Evolutionary conservation across 2,329 filamentous ascomycete species (phyloP).

Genomic region (Tolypocladium guangdongense): DNA sequence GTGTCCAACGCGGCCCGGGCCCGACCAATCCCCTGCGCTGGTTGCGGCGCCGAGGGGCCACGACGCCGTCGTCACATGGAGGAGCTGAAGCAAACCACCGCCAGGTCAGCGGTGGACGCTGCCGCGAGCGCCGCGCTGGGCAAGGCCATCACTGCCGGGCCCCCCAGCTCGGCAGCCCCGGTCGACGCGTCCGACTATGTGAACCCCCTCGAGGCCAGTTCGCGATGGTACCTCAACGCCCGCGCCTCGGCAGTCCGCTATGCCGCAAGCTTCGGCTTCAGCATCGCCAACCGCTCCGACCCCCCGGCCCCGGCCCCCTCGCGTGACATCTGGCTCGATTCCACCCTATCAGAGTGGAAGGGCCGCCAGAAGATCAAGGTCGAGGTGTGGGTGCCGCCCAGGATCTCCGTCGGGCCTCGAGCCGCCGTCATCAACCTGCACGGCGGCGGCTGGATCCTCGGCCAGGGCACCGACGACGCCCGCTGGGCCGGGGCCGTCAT

Average conservation of each 20-base stretch:
- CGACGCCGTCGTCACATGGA: slow-evolving; percentile 2
- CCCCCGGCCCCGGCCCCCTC: slow-evolving; percentile 27
- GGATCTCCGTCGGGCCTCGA: slow-evolving; percentile 22
- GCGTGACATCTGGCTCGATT: slow-evolving; percentile 29
- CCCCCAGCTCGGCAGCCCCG: slow-evolving; percentile 17
- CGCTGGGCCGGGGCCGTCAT: slow-evolving; percentile 46
- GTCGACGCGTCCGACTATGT: slow-evolving; percentile 26
- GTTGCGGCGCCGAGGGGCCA: background rate
- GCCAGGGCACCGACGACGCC: slow-evolving; percentile 51
- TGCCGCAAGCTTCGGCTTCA: slow-evolving; percentile 31
- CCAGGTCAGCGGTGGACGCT: background rate
- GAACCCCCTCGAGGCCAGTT: slow-evolving; percentile 31
- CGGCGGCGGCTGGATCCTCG: slow-evolving; percentile 56
- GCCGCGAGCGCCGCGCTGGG: slow-evolving; percentile 2
- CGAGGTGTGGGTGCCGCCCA: slow-evolving; percentile 34
- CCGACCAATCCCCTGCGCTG: background rate
- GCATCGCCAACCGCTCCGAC: slow-evolving; percentile 28
- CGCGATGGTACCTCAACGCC: slow-evolving; percentile 31
- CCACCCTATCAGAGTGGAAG: slow-evolving; percentile 25
- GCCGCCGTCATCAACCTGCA: slow-evolving; percentile 56
- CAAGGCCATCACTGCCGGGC: slow-evolving; percentile 13
- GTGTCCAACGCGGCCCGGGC: background rate
- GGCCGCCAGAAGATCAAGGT: slow-evolving; percentile 30
- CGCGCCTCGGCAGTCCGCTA: slow-evolving; percentile 32
- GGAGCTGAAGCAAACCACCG: slow-evolving; percentile 5